These are phyloP conservation scores for Hortaea sp. DNA, from an alignment of 2,329 filamentous ascomycete genomes.

Conservation along the genomic window DNA sequence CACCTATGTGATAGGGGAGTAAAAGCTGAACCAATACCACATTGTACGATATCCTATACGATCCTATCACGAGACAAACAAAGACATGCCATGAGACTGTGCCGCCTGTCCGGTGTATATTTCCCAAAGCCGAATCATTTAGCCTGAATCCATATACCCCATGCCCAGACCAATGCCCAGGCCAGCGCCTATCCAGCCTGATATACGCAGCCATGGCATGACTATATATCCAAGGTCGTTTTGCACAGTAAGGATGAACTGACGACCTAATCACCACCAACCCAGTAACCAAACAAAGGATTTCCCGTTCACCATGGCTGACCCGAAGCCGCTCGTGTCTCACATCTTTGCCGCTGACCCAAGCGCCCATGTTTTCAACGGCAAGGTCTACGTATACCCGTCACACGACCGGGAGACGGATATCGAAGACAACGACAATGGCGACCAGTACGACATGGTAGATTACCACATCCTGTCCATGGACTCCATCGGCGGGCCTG, in stretches of 20 bases:
- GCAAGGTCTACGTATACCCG: slow-evolving; percentile 67
- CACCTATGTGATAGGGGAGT: slow-evolving; percentile 55
- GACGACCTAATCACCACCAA: no score
- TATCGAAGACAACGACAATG: slow-evolving; percentile 71
- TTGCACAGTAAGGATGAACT: no score
- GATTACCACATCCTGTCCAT: slow-evolving; percentile 73
- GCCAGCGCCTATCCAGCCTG: no score
- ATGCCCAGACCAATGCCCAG: no score
- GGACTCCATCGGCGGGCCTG: slow-evolving; percentile 45
- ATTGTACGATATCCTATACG: neutral
- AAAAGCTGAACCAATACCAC: neutral
- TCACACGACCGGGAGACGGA: slow-evolving; percentile 69
- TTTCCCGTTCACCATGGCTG: slow-evolving; percentile 10
- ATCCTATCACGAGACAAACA: neutral
- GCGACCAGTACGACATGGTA: slow-evolving; percentile 74
- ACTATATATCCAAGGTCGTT: no score
- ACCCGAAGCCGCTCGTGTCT: slow-evolving; percentile 54
- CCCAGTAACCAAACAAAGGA: no score
- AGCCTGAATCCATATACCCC: no score
- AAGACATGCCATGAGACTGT: no score
- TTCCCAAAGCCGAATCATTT: no score
- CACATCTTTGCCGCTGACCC: slow-evolving; percentile 72
- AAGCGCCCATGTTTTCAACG: slow-evolving; percentile 70
- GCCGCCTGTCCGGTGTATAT: no score
- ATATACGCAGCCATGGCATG: no score